Conservation (phyloP, 2,329 filamentous ascomycete genomes). For the Sordariomycetes sp. region DNA sequence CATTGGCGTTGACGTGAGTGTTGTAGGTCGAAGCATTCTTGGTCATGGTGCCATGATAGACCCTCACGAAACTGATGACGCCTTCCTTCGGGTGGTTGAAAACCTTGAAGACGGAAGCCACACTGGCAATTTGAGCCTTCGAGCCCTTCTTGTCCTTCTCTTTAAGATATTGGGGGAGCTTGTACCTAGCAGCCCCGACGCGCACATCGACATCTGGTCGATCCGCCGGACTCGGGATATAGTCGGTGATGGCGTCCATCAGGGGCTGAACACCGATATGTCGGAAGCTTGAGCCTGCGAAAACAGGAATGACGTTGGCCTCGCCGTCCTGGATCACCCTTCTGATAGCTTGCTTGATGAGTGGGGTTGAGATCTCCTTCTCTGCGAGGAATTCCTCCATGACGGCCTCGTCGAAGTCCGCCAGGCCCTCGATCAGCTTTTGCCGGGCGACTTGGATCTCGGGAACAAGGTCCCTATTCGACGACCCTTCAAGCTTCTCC, state of each 20-base stretch:
- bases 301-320: slow-evolving; percentile 73
- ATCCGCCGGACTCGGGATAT: slow-evolving; percentile 76
- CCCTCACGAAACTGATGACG: slow-evolving; percentile 82
- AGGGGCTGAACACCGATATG: slow-evolving; percentile 92
- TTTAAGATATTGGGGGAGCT: slow-evolving; percentile 26
- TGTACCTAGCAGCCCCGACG: slow-evolving; percentile 42
- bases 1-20: slow-evolving; percentile 70
- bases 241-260: slow-evolving; percentile 78
- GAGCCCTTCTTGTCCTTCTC: slow-evolving; percentile 24
- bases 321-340: slow-evolving; percentile 58
- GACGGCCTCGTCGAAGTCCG: slow-evolving; percentile 79
- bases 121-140: slow-evolving; percentile 28
- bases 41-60: slow-evolving; percentile 76
- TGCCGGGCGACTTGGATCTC: slow-evolving; percentile 71
- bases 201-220: slow-evolving; percentile 71
- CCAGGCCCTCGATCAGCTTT: slow-evolving; percentile 73
- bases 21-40: slow-evolving; percentile 76
- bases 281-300: slow-evolving; percentile 84
- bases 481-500: slow-evolving; percentile 29
- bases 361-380: slow-evolving; percentile 58
- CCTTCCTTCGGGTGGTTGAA: slow-evolving; percentile 80
- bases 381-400: slow-evolving; percentile 76
- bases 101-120: slow-evolving; percentile 84
- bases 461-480: slow-evolving; percentile 42
- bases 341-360: slow-evolving; percentile 67